Conservation (phyloP, 306 rosid species). For the Malus orientalis region DNA sequence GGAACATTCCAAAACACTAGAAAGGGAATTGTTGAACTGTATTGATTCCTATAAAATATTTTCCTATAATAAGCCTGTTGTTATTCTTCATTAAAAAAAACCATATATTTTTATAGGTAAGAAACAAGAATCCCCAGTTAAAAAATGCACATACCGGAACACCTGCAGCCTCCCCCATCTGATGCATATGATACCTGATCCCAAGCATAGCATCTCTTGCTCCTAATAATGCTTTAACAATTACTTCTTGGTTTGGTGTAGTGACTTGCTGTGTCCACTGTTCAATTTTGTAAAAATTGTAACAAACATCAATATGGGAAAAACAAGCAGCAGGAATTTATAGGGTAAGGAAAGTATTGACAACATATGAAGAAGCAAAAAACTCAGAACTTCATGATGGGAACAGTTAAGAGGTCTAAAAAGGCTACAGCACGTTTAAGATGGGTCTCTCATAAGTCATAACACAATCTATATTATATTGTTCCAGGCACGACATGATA, state of each 20-base stretch:
- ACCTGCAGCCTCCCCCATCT: conserved; percentile 89
- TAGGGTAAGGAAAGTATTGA: neutral
- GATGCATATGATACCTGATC: conserved; percentile 72
- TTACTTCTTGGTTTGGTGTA: conserved; percentile 46
- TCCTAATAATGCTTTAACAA: conserved; percentile 59
- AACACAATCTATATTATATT: neutral
- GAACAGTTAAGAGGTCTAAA: neutral
- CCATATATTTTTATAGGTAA: neutral
- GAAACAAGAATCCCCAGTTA: conserved; percentile 9
- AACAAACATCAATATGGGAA: conserved; percentile 18
- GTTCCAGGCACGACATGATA: neutral
- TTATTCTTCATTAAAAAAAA: neutral
- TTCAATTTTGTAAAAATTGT: conserved; percentile 23
- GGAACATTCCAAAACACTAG: neutral
- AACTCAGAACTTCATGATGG: neutral
- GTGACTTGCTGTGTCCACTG: conserved; percentile 85
- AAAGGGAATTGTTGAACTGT: neutral
- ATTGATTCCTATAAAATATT: neutral
- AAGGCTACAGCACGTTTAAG: neutral
- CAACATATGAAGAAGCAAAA: conserved; percentile 1
- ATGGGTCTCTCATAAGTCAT: neutral
- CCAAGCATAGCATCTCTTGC: conserved; percentile 81
- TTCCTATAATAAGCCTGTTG: neutral
- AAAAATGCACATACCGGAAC: conserved; percentile 68
- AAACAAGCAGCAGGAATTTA: neutral